Base-by-base conservation (phyloP, 2,329 filamentous ascomycete species). In the Pseudocercospora pini-densiflorae region DNA sequence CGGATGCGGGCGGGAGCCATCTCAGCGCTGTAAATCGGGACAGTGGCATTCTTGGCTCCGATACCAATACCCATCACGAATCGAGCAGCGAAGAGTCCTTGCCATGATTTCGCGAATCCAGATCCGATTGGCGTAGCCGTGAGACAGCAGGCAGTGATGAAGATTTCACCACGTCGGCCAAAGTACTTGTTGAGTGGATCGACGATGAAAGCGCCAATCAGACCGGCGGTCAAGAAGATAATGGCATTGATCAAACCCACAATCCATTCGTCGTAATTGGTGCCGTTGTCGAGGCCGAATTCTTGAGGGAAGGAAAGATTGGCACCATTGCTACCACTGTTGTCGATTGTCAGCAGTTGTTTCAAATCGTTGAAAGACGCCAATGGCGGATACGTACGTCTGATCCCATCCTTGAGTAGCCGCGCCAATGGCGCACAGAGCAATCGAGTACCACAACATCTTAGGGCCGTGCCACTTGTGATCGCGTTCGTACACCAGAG, bases 381-480 rank as follows among this genome's bases (percentile, higher is more conserved):
- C 1, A 5, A 6, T 5, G 36, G 14, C 36, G 36, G 36, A 43
- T 43, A 43, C 40, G 40, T 43, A 43, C 40, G 76, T 77, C 66
- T 77, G 74, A 63, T 77, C 76, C 76, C 75, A 77, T 19, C 75
- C 75, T 66, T 76, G 74, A n/a, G 71, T 74, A 9, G 74, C 74
- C 49, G 74, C 74, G 29, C 75, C 74, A 55, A 76, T 66, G 36
- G 75, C 73, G 65, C 75, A 77, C 29, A 75, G 78, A 27, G 81
- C 80, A 70, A 92, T 90, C 43, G 90, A 91, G 69, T 90, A 83
- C 79, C 88, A 89, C 10, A 92, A 81, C 60, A 85, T 84, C 72
- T 73, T 81, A 0, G 90, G 88, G 40, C 89, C 84, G 66, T 85
- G 83, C 88, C 90, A 92, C 74, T 88, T 90, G 82, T 92, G 89